Conservation (phyloP, 2,329 filamentous ascomycete genomes). For the Colletotrichum melonis region DNA sequence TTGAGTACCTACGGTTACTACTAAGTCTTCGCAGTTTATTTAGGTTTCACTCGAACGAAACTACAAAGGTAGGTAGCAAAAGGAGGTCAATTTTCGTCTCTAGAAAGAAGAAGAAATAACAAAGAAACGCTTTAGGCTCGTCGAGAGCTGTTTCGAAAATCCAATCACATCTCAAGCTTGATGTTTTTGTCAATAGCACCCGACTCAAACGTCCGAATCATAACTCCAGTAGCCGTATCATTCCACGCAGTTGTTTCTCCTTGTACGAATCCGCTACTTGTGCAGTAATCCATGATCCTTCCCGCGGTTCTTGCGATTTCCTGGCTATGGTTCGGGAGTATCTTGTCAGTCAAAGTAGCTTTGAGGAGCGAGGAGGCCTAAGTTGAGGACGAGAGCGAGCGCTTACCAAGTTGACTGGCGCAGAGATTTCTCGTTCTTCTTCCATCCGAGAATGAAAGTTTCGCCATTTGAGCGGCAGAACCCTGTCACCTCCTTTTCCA, state of each 20-base stretch:
- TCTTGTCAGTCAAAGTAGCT: neutral
- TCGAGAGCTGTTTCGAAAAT: neutral
- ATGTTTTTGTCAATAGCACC: neutral
- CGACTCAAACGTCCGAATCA: constrained; percentile 17
- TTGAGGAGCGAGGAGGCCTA: neutral
- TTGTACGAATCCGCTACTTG: constrained; percentile 3
- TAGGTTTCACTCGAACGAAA: neutral
- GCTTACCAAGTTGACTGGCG: constrained; percentile 10
- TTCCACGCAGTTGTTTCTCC: constrained; percentile 8
- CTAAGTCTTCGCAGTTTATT: neutral
- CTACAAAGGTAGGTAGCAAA: neutral
- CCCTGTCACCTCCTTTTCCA: neutral
- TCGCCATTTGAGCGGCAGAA: neutral
- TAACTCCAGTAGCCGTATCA: neutral
- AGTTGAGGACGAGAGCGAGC: neutral
- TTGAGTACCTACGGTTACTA: neutral
- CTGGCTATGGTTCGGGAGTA: neutral
- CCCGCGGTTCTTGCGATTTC: neutral
- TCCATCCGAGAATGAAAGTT: constrained; percentile 20
- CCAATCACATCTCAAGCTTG: constrained; percentile 41
- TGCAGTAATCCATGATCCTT: constrained; percentile 14
- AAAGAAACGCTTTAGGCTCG: neutral
- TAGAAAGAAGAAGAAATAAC: neutral
- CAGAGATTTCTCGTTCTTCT: neutral
- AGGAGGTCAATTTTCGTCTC: neutral